Conservation (phyloP, 352 stramenopile species). For the Pythium myriotylum region DNA sequence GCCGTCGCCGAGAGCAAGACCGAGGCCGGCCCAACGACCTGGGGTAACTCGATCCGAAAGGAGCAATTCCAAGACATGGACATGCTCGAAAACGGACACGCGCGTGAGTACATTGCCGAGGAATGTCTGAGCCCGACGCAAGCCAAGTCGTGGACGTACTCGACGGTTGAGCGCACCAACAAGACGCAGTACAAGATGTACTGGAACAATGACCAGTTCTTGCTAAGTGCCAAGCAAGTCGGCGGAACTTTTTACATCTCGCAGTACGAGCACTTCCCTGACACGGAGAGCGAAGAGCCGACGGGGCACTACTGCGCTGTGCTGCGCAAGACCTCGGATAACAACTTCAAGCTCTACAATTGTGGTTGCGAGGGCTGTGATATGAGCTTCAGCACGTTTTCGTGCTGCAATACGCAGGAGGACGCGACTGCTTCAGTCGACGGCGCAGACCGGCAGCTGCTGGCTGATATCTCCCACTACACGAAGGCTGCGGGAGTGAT, state of each 20-base stretch:
- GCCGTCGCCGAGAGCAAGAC: conserved; percentile 27
- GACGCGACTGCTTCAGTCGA: conserved; percentile 38
- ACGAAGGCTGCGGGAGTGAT: conserved; percentile 78
- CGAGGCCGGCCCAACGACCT: conserved; percentile 36
- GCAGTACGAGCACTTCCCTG: conserved; percentile 88
- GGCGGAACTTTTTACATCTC: conserved; percentile 88
- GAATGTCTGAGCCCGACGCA: conserved; percentile 79
- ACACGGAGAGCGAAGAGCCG: conserved; percentile 51
- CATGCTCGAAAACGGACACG: conserved; percentile 81
- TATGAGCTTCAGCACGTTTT: conserved; percentile 83
- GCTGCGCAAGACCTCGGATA: conserved; percentile 65
- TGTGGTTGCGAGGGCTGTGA: conserved; percentile 88
- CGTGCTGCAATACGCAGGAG: conserved; percentile 76
- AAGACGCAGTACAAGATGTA: conserved; percentile 90
- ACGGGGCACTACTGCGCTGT: conserved; percentile 80
- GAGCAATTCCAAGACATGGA: conserved; percentile 86
- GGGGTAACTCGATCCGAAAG: conserved; percentile 64
- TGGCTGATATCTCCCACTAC: conserved; percentile 85
- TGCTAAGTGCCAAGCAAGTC: conserved; percentile 84
- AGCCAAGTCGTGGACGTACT: conserved; percentile 82
- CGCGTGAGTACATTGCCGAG: conserved; percentile 82
- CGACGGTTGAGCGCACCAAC: conserved; percentile 75
- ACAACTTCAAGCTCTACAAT: conserved; percentile 90
- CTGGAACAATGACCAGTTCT: conserved; percentile 85
- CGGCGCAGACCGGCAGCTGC: conserved; percentile 75